Evolutionary conservation across 2,329 filamentous ascomycete species (phyloP), one percentile per base, ranked within the genome.

Genomic region (Neofusicoccum umdonicola): DNA sequence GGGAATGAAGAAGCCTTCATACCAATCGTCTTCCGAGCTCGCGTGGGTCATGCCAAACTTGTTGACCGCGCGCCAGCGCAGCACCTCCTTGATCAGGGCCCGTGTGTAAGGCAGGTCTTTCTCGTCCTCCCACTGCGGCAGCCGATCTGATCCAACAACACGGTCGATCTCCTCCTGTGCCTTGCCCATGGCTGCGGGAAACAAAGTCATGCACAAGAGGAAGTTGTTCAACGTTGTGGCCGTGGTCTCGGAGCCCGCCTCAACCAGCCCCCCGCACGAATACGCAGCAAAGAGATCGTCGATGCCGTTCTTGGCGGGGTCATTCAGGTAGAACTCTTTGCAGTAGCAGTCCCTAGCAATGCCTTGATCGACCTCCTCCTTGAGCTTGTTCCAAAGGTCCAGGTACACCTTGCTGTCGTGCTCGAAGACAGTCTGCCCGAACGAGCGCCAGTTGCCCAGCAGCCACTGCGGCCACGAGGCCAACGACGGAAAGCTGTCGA

Each of bases 1-100:
- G 1, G 82, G 81, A 13, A 84, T 80, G 1, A 75, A 66, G 63
- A 80, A 83, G 2, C 81, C 83, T 27, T 77, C 75, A 67, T 82
- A 84, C 3, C 73, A 72, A 62, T 85, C 81, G 41, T 84, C 81
- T 7, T 77, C 70, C 0, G 75, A 78, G 0, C 77, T 74, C 0
- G 79, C 78, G 63, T 84, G 82, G 0, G 81, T 81, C 0, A 79
- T 73, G 0, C 78, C 80, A 1, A 78, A 67, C 0, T 79, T 78
- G 1, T 75, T 74, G 0, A 80, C 76, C 0, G 73, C 68, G 0
- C 76, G 76, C 62, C 75, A 76, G 1, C 73, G 67, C 39, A 45
- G 12, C 12, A 61, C 54, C 61, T 77, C 76, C 31, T 76, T 67
- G 0, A 77, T 60, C 0, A 77, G 58, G 0, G 72, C 75, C 3